Evolutionary conservation across 495 filamentous ascomycete genomes (phyloP), one percentile per base, ranked within the genome.

Genomic region (Xylaria telfairii): DNA sequence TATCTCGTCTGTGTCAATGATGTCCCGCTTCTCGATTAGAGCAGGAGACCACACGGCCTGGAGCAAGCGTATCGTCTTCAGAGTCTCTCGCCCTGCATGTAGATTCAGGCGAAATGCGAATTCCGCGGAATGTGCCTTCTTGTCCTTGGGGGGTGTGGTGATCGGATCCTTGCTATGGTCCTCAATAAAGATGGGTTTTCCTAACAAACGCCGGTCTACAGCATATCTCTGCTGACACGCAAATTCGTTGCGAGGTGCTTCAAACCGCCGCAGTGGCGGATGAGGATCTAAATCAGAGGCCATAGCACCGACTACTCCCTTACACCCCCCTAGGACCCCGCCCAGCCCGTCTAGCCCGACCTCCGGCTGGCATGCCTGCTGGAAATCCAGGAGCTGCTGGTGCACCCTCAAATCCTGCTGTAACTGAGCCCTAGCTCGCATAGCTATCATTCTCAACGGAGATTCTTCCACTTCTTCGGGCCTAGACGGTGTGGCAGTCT

Each of bases 61-160:
- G 15, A 54, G 32, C 47, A 66, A 41, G 47, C 64, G 47, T 41
- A 66, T 54, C 10, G 30, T 53, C 30, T 54, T 21, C n/a, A 54
- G n/a, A 26, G 30, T 1, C 2, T 19, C 1, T 26, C 5, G 19
- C 19, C 9, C 51, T 15, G 32, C 10, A 39, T 39, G n/a, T 17
- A 21, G 13, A 28, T 17, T 54, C 5, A 30, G 2, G 12, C 51
- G 51, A 54, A n/a, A 51, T 51, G 9, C 8, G 2, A 51, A 51
- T 30, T 54, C 51, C 26, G 24, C 26, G 12, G 24, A 21, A 6
- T 54, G 51, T 26, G 51, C 51, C 26, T 54, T 30, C 51, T 13
- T 12, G 28, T 24, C 44, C 1, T 24, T 7, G 13, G 61, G 47
- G 4, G 62, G 34, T 7, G n/a, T 51, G 62, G n/a, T 15, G n/a